Base-by-base conservation (phyloP, 192 early-diverging fungal genomes). In the Haplosporangium gracile region DNA sequence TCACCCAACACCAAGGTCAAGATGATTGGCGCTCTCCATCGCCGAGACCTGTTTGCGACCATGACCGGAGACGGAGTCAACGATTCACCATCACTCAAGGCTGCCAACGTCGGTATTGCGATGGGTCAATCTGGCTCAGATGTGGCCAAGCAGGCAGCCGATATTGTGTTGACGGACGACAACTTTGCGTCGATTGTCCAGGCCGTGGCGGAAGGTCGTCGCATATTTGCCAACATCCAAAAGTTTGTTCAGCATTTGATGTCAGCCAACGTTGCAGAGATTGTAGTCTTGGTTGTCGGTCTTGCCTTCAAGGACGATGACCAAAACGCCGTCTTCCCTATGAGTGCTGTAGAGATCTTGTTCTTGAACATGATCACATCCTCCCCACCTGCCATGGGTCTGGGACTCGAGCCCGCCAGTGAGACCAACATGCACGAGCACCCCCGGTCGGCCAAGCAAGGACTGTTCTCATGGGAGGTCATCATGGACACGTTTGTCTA, bases 1-100 rank as follows among this genome's bases (percentile, higher is more conserved):
- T 77, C 76, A 72, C 97, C 97, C 22, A 97, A 98, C 81, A 98
- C 97, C 85, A 99, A 99, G 86, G 93, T 98, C 79, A 99, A 99
- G 89, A 97, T 99, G 91, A 97, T 99, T 75, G 92, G 94, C 77
- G 96, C 97, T 1, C 89, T 99, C 72, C 97, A 99, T 85, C 89
- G 92, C 36, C 92, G 93, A 75, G 84, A 89, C 36, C 89, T 90
- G 60, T 92, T 94, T 79, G 93, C 93, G 26, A 95, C 93, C 47
- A 97, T 97, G 96, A 97, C 97, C 26, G 97, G 97, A 76, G 95
- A 95, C 79, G 95, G 95, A 45, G 94, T 95, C 29, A 95, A 95
- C 85, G 95, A 95, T 84, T 91, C 92, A 60, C 95, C 95, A 10
- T 90, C 90, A 73, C 89, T 95, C 42, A 95, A 95, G 79, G 92